Conservation (phyloP, 768 basidiomycete genomes). For the Amanita inopinata region DNA sequence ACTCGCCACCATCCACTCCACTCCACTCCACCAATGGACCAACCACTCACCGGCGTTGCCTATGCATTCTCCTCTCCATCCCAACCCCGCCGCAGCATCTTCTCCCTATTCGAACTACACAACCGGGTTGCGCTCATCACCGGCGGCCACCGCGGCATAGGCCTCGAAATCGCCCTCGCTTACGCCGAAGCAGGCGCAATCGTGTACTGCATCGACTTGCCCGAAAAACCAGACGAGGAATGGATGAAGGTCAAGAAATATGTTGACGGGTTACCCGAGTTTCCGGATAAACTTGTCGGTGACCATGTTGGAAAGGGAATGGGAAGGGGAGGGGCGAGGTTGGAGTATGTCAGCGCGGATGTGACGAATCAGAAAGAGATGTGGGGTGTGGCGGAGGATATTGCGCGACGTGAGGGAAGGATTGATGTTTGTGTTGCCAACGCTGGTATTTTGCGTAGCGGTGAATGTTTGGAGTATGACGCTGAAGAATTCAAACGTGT, state of each 20-base stretch:
- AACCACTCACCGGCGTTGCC: not conserved
- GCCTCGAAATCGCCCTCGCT: slow-evolving; percentile 30
- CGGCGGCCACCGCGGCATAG: slow-evolving; percentile 49
- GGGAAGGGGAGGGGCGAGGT: slow-evolving; percentile 14
- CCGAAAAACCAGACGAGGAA: slow-evolving; percentile 34
- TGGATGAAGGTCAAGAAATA: slow-evolving; percentile 40
- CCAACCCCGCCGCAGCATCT: not conserved
- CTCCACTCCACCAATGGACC: slow-evolving; percentile 3
- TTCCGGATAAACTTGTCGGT: not conserved
- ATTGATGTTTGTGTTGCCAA: slow-evolving; percentile 60
- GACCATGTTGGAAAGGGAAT: slow-evolving; percentile 14
- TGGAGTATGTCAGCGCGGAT: slow-evolving; percentile 44
- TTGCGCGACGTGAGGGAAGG: slow-evolving; percentile 48
- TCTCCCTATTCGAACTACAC: slow-evolving; percentile 27
- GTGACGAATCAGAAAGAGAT: slow-evolving; percentile 43
- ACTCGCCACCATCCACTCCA: too few species aligned
- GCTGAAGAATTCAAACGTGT: slow-evolving; percentile 41
- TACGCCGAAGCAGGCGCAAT: slow-evolving; percentile 19
- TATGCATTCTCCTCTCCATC: not conserved
- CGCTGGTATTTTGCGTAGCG: slow-evolving; percentile 47
- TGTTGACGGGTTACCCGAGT: slow-evolving; percentile 22
- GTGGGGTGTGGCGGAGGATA: slow-evolving; percentile 39
- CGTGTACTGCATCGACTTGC: slow-evolving; percentile 57
- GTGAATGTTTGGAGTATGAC: slow-evolving; percentile 46
- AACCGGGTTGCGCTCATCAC: slow-evolving; percentile 41